A percentile compares a stretch with the other conserved stretches of the same genome.
phyloP scores from a whole-genome alignment of 345 rosid genomes.

The Salix suchowensis region DNA sequence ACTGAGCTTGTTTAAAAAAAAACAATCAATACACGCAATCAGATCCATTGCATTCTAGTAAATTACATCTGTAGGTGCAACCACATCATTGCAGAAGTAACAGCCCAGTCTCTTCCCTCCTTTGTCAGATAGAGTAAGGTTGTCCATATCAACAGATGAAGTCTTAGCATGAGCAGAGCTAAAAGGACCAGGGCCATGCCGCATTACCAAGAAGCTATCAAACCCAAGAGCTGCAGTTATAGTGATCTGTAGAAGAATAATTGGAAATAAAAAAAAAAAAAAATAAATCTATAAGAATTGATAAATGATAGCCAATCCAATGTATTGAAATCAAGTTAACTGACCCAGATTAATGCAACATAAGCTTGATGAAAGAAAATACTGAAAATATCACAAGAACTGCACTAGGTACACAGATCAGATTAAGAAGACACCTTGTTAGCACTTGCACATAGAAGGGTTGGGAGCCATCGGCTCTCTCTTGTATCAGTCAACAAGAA shows the following conservation, averaged over 20 bases:
- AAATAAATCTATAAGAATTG: neutral
- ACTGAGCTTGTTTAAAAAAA: conserved; percentile 1
- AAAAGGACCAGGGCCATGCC: conserved; percentile 90
- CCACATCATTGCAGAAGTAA: conserved; percentile 95
- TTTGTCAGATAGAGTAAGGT: conserved; percentile 36
- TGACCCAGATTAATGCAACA: neutral
- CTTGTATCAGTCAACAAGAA: conserved; percentile 96
- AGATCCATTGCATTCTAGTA: conserved; percentile 9
- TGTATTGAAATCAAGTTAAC: neutral
- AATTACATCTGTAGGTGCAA: conserved; percentile 89
- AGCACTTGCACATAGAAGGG: conserved; percentile 69
- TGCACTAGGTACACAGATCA: neutral
- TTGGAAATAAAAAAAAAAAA: neutral
- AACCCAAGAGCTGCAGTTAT: conserved; percentile 92
- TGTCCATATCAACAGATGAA: conserved; percentile 37
- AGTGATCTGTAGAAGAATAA: conserved; percentile 51
- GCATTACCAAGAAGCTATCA: conserved; percentile 95
- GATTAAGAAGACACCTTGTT: conserved; percentile 58
- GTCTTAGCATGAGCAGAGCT: conserved; percentile 17
- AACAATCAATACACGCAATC: neutral
- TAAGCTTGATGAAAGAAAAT: conserved; percentile 1
- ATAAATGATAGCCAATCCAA: neutral
- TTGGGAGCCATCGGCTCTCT: conserved; percentile 98
- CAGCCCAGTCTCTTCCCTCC: conserved; percentile 71
- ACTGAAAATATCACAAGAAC: neutral